These are phyloP conservation scores for Trichoderma parareesei DNA, from an alignment of 495 filamentous ascomycete species.

Conservation along the genomic window DNA sequence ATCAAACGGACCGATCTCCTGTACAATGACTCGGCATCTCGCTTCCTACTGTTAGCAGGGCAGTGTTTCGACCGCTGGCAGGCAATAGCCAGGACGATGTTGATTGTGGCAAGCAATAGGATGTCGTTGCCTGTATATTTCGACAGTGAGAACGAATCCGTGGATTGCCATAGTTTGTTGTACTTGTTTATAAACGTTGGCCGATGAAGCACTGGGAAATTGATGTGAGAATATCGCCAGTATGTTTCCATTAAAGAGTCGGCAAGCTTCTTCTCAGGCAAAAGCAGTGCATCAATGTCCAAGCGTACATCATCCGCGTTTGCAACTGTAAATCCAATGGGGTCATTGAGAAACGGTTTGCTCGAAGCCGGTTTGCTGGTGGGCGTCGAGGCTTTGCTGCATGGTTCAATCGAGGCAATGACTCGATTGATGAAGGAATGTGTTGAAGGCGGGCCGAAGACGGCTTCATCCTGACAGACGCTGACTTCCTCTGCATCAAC, in stretches of 20 bases:
- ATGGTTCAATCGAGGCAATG: not conserved
- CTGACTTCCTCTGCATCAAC: no score
- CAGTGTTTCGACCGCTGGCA: conserved; percentile 1
- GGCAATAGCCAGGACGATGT: not conserved
- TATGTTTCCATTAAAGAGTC: not conserved
- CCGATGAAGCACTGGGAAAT: not conserved
- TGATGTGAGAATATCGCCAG: not conserved
- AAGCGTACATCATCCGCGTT: not conserved
- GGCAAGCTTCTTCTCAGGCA: not conserved
- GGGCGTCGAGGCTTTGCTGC: not conserved
- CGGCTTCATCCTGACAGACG: not conserved
- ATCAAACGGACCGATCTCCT: not conserved
- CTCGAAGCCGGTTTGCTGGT: not conserved
- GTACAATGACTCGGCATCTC: conserved; percentile 1
- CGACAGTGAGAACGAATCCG: not conserved
- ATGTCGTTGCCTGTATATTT: conserved; percentile 6
- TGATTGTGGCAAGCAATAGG: not conserved
- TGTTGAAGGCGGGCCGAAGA: not conserved
- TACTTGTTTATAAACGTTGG: not conserved
- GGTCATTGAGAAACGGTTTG: not conserved
- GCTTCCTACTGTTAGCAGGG: not conserved
- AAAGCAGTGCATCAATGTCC: not conserved
- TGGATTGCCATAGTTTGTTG: not conserved
- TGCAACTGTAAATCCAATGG: not conserved
- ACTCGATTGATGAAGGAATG: conserved; percentile 1